Percentiles rank a stretch among this genome's conserved stretches.
Conservation (phyloP, 2,329 filamentous ascomycete species). For the Triangularia setosa region DNA sequence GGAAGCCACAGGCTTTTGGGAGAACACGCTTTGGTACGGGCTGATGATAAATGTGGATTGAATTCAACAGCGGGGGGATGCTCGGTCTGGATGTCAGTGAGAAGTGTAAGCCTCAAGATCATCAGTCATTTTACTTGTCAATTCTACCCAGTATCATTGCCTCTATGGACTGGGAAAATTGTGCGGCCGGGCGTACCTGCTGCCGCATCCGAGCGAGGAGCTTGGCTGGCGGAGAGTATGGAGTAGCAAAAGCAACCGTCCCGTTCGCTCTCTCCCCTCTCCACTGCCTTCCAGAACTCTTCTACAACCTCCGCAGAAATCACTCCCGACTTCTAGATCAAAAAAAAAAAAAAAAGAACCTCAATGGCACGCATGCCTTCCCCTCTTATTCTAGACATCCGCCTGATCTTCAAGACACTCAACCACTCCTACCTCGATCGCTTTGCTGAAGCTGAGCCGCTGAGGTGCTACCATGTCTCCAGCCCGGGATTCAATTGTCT, state of each 20-base stretch:
- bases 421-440: neutral
- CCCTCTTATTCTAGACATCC: neutral
- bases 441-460: neutral
- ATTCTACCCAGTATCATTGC: no score
- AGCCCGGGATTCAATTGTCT: neutral
- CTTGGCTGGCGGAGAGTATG: neutral
- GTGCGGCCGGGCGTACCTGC: no score
- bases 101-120: no score
- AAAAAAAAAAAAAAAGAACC: neutral
- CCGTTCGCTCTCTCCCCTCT: neutral
- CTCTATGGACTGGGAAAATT: no score
- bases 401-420: neutral
- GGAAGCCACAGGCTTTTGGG: no score
- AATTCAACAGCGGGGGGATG: no score
- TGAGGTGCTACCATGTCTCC: neutral
- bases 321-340: neutral
- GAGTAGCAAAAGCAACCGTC: neutral
- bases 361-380: neutral
- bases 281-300: neutral
- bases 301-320: neutral
- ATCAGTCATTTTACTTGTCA: no score
- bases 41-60: no score
- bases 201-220: no score
- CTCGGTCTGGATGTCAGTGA: no score
- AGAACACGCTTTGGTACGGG: no score